phyloP scores from a whole-genome alignment of 441 rosid species.

The Brassica balearica region DNA sequence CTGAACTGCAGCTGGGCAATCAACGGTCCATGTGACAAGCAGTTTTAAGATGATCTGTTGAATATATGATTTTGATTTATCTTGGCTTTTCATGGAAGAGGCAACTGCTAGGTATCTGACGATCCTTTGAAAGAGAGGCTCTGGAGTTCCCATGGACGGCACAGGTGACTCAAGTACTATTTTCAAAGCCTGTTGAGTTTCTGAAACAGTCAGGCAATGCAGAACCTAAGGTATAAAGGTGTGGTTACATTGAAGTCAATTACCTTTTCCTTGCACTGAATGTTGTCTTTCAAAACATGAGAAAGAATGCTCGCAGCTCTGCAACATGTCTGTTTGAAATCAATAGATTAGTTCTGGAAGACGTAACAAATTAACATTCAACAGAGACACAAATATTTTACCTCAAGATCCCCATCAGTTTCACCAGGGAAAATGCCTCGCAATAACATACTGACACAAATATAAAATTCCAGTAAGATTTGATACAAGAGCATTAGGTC shows the following conservation, averaged over 20 bases:
- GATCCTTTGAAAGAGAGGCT: constrained; percentile 88
- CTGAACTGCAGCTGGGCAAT: constrained; percentile 83
- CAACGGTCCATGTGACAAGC: constrained; percentile 88
- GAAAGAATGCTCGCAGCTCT: constrained; percentile 97
- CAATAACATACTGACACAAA: constrained; percentile 81
- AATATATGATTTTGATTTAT: constrained; percentile 63
- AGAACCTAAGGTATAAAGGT: too few relatives aligned
- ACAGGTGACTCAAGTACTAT: constrained; percentile 82
- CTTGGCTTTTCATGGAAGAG: constrained; percentile 79
- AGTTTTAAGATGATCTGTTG: constrained; percentile 87
- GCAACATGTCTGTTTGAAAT: constrained; percentile 80
- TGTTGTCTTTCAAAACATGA: constrained; percentile 78
- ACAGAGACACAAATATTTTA: constrained; percentile 41
- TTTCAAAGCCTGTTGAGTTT: constrained; percentile 59
- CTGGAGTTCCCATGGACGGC: constrained; percentile 84
- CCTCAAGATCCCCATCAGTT: constrained; percentile 96
- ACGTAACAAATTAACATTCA: neutral
- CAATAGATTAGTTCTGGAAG: constrained; percentile 29
- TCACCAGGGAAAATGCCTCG: constrained; percentile 89
- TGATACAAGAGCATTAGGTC: constrained; percentile 11
- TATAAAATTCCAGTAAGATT: constrained; percentile 19
- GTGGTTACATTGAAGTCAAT: constrained; percentile 13
- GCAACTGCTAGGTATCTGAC: constrained; percentile 91
- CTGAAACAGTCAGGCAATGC: constrained; percentile 23
- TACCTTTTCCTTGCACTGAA: constrained; percentile 94